A percentile compares a stretch with the other conserved stretches of the same genome.
These are phyloP conservation scores for Durotheca rogersii DNA, from an alignment of 495 filamentous ascomycete species.

Conservation along the genomic window DNA sequence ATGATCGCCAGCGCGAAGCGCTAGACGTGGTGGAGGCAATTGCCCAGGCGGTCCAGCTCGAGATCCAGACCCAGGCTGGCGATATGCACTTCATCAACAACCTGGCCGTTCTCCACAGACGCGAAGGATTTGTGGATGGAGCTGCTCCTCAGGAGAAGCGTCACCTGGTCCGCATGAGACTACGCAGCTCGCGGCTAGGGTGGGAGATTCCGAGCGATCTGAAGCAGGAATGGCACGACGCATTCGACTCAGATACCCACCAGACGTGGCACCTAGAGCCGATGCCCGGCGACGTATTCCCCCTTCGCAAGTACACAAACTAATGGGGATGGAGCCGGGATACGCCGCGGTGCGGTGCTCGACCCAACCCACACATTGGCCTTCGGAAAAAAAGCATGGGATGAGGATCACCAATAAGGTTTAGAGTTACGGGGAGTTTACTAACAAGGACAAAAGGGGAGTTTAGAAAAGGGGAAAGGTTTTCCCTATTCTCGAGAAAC, in stretches of 20 bases:
- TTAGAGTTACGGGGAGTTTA: not conserved
- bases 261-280: slow-evolving; percentile 54
- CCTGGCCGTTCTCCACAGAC: slow-evolving; percentile 65
- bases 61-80: slow-evolving; percentile 56
- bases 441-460: not conserved
- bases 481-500: not conserved
- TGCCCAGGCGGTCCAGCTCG: slow-evolving; percentile 56
- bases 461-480: not conserved
- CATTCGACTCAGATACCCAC: slow-evolving; percentile 42
- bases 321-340: slow-evolving; percentile 28
- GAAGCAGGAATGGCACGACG: slow-evolving; percentile 45
- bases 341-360: slow-evolving; percentile 3
- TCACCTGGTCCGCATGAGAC: slow-evolving; percentile 54
- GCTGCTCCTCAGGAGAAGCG: slow-evolving; percentile 43
- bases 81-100: slow-evolving; percentile 80
- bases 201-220: slow-evolving; percentile 50
- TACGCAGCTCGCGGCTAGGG: slow-evolving; percentile 46
- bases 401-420: slow-evolving; percentile 8
- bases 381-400: slow-evolving; percentile 3
- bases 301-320: slow-evolving; percentile 51
- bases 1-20: slow-evolving; percentile 59
- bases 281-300: slow-evolving; percentile 52
- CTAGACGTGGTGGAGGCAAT: slow-evolving; percentile 63
- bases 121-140: slow-evolving; percentile 60
- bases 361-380: slow-evolving; percentile 17